These are phyloP conservation scores for Penicillium sp. DNA, from an alignment of 2,329 filamentous ascomycete genomes.

Conservation along the genomic window DNA sequence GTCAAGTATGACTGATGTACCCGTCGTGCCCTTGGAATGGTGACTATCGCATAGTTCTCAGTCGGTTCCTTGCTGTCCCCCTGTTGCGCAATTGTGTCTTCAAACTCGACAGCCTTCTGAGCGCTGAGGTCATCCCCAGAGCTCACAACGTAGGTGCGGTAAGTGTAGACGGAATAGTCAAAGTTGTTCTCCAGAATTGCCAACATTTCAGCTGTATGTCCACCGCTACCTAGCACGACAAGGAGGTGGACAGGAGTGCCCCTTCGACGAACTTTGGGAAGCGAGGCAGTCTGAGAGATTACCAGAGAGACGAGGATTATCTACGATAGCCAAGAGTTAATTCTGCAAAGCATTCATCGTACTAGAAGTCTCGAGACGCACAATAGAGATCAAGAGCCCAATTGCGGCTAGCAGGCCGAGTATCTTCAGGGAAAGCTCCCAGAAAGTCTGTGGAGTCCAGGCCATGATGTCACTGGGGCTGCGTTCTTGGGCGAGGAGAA, in stretches of 20 bases:
- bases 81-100: slow-evolving; percentile 42
- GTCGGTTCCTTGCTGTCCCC: not conserved
- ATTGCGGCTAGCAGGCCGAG: slow-evolving; percentile 12
- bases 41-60: slow-evolving; percentile 60
- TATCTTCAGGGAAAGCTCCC: slow-evolving; percentile 14
- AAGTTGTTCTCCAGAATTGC: slow-evolving; percentile 71
- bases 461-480: slow-evolving; percentile 25
- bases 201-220: slow-evolving; percentile 94
- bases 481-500: not conserved
- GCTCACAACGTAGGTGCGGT: slow-evolving; percentile 81
- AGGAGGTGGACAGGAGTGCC: slow-evolving; percentile 63
- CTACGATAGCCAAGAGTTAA: slow-evolving; percentile 28
- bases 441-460: slow-evolving; percentile 8
- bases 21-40: slow-evolving; percentile 73
- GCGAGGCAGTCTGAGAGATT: slow-evolving; percentile 35
- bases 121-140: slow-evolving; percentile 75
- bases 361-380: slow-evolving; percentile 9
- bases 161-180: slow-evolving; percentile 54
- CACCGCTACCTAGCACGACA: slow-evolving; percentile 86
- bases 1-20: slow-evolving; percentile 82
- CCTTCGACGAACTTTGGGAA: slow-evolving; percentile 36
- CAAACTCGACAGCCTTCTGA: slow-evolving; percentile 65
- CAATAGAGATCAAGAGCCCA: slow-evolving; percentile 15
- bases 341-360: not conserved
- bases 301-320: slow-evolving; percentile 30